Conservation (phyloP, 768 basidiomycete species). For the Kwoniella sp. region DNA sequence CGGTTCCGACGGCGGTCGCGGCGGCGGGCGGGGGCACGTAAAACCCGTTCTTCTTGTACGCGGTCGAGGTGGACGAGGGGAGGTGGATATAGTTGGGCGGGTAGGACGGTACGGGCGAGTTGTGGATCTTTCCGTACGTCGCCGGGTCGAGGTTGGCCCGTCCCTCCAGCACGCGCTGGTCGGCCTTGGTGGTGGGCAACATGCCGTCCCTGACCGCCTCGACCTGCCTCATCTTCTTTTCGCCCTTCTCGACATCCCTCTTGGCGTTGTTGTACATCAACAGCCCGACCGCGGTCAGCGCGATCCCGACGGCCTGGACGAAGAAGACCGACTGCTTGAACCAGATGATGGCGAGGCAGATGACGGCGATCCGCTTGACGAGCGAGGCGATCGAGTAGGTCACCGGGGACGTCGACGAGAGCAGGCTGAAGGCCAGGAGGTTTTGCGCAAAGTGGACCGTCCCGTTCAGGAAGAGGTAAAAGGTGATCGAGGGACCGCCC, state of each 20-base stretch:
- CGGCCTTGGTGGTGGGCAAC: constrained; percentile 38
- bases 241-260: constrained; percentile 83
- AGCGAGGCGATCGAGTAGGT: constrained; percentile 98
- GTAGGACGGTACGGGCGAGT: constrained; percentile 36
- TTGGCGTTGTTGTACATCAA: constrained; percentile 97
- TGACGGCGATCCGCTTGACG: constrained; percentile 95
- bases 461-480: constrained; percentile 89
- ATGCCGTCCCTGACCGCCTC: constrained; percentile 49
- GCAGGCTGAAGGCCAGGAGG: constrained; percentile 93
- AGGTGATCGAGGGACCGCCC: constrained; percentile 61
- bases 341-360: constrained; percentile 96
- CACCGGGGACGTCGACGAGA: constrained; percentile 92
- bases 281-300: constrained; percentile 79
- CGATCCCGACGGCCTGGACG: constrained; percentile 83
- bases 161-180: constrained; percentile 34
- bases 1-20: background rate
- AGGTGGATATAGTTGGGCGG: constrained; percentile 8
- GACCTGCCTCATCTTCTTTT: constrained; percentile 67
- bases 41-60: constrained; percentile 12
- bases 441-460: constrained; percentile 95
- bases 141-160: constrained; percentile 3
- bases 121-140: constrained; percentile 13
- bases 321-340: constrained; percentile 81
- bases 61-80: constrained; percentile 19
- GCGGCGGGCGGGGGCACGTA: constrained; percentile 1